phyloP scores from a whole-genome alignment of 331 rosid genomes.

The Stylosanthes scabra region DNA sequence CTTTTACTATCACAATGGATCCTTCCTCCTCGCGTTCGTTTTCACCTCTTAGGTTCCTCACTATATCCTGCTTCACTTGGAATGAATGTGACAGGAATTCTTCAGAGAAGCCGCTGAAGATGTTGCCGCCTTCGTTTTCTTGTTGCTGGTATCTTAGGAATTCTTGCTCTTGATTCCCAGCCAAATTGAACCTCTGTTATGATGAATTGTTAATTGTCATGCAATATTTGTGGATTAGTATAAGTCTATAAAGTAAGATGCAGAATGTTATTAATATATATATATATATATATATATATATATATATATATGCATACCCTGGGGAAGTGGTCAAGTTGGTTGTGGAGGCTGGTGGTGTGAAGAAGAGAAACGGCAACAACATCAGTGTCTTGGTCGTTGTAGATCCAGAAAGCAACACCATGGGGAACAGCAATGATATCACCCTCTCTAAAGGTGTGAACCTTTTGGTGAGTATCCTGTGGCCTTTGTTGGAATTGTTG shows the following conservation, averaged over 20 bases:
- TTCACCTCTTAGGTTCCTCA: conserved; percentile 43
- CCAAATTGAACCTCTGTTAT: conserved; percentile 65
- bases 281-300: no score
- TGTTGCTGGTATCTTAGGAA: conserved; percentile 36
- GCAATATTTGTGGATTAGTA: no score
- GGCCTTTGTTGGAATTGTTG: background rate
- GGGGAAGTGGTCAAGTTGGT: conserved; percentile 67
- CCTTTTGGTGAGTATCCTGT: conserved; percentile 51
- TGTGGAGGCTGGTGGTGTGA: conserved; percentile 51
- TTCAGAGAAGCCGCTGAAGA: conserved; percentile 48
- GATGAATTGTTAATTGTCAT: background rate
- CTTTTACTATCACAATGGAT: conserved; percentile 55
- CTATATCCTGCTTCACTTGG: conserved; percentile 45
- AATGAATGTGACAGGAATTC: conserved; percentile 47
- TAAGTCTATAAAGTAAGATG: no score
- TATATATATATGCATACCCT: conserved; percentile 42
- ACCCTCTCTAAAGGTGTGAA: conserved; percentile 48
- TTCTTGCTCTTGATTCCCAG: conserved; percentile 77
- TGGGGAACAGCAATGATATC: conserved; percentile 68
- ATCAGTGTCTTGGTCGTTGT: conserved; percentile 48
- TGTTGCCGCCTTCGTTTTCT: conserved; percentile 38
- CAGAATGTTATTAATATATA: no score
- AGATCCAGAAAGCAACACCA: conserved; percentile 68
- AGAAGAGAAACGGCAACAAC: conserved; percentile 55
- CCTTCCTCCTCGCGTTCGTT: conserved; percentile 49